phyloP scores from a whole-genome alignment of 495 filamentous ascomycete species.

The Neurospora sp. region DNA sequence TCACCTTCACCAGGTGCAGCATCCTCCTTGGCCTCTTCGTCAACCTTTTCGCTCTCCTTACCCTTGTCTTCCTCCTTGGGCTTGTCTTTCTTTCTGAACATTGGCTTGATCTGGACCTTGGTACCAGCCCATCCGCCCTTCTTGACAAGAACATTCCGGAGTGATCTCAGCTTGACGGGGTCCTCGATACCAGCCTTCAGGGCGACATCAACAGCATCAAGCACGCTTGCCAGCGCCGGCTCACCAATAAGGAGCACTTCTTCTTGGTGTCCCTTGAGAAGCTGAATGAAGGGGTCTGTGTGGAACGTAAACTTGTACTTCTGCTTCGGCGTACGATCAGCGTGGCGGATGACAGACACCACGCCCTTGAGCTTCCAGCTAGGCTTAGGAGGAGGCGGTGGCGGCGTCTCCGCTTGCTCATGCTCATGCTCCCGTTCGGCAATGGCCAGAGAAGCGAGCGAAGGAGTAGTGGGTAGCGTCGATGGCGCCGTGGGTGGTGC shows the following conservation, averaged over 20 bases:
- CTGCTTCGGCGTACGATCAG: slow-evolving; percentile 94
- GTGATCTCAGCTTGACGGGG: slow-evolving; percentile 67
- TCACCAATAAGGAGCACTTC: slow-evolving; percentile 92
- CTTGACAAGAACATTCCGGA: slow-evolving; percentile 77
- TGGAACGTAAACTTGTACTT: slow-evolving; percentile 99
- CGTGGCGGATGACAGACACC: slow-evolving; percentile 91
- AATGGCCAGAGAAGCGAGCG: slow-evolving; percentile 2
- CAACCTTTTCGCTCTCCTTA: slow-evolving; percentile 25
- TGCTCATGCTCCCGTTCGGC: slow-evolving; percentile 2
- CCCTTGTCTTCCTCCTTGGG: slow-evolving; percentile 29
- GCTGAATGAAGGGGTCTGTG: slow-evolving; percentile 86
- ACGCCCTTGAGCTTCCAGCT: slow-evolving; percentile 98
- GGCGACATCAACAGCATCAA: slow-evolving; percentile 71
- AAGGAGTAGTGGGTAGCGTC: slow-evolving; percentile 33
- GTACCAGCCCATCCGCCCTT: slow-evolving; percentile 92
- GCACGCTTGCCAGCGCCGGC: slow-evolving; percentile 79
- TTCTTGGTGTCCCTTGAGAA: slow-evolving; percentile 89
- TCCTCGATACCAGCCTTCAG: slow-evolving; percentile 74
- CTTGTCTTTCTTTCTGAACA: slow-evolving; percentile 78
- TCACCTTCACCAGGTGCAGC: slow-evolving; percentile 2
- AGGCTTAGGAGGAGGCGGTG: slow-evolving; percentile 83
- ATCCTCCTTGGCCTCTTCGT: slow-evolving; percentile 2
- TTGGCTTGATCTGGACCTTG: slow-evolving; percentile 97
- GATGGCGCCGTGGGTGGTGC: slow-evolving; percentile 32
- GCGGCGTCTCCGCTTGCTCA: slow-evolving; percentile 33